Evolutionary conservation across 176 grass and related monocot species (phyloP), one percentile per base, ranked within the genome.

Genomic region (Phyllostachys edulis): DNA sequence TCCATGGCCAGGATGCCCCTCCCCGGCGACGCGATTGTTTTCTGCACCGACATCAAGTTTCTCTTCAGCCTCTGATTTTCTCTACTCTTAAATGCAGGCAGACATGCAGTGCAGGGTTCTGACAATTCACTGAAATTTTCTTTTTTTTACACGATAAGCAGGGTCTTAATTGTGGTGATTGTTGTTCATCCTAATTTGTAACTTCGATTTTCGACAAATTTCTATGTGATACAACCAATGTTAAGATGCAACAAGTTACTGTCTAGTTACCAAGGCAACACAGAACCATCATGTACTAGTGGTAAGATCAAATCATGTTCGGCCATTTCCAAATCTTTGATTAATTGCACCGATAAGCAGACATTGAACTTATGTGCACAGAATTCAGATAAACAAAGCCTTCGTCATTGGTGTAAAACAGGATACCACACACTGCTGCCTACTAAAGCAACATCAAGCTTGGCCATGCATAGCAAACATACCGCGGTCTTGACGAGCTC

Each of bases 401-500:
- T 51, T 54, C 51, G 17, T 20, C 17, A 7, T 6, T 7, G 51
- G 6, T 17, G 51, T 54, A 20, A 17, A 20, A 20, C 51, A 54
- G 18, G 51, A 54, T 7, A 20, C 20, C 54, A 57, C 54, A 9
- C 3, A 9, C 54, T n/a, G n/a, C 54, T 0, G 12, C 52, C 52
- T 21, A 21, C 52, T 21, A 1, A 56, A 51, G 47, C 20, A n/a
- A 9, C 7, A 5, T 1, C n/a, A 5, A 20, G 69, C 69, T 20
- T 59, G 21, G 56, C 2, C 55, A 10, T 23, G 9, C 2, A 10
- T 10, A 57, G 55, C 55, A 24, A 26, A 10, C 64, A 67, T 91
- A 94, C 95, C 32, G 92, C 95, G 4, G 92, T 95, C 82, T 95
- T 94, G 79, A 98, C 85, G 79, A 98, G 95, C 79, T 98, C 95